Conservation (phyloP, 1,284 basidiomycete genomes). For the Irpex sp. region DNA sequence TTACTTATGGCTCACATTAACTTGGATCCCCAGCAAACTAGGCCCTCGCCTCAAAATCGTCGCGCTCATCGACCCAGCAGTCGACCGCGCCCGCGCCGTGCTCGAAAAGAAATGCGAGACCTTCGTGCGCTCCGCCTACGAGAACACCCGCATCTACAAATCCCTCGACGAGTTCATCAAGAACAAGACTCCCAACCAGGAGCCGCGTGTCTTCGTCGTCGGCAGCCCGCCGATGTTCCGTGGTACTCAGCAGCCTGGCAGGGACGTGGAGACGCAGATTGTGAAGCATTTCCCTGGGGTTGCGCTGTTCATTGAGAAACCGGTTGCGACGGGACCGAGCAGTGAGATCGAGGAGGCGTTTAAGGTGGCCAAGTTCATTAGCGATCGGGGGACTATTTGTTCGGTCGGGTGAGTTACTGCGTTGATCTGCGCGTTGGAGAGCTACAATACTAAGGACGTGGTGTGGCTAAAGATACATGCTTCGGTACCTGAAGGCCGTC, state of each 20-base stretch:
- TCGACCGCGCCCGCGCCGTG: slow-evolving; percentile 77
- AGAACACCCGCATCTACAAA: slow-evolving; percentile 86
- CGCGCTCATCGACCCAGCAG: slow-evolving; percentile 90
- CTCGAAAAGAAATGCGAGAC: slow-evolving; percentile 90
- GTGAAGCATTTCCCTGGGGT: slow-evolving; percentile 87
- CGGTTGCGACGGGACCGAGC: slow-evolving; percentile 81
- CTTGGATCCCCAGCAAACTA: slow-evolving; percentile 70
- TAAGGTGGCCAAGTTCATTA: slow-evolving; percentile 64
- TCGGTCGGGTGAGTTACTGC: slow-evolving; percentile 73
- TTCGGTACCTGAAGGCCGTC: slow-evolving; percentile 91
- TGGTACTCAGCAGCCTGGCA: slow-evolving; percentile 72
- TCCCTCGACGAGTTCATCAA: slow-evolving; percentile 86
- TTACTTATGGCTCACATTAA: background rate
- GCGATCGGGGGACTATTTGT: slow-evolving; percentile 72
- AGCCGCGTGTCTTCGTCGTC: slow-evolving; percentile 79
- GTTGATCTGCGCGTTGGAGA: slow-evolving; percentile 2
- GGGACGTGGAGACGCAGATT: slow-evolving; percentile 89
- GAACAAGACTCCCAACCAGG: slow-evolving; percentile 58
- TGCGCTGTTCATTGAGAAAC: slow-evolving; percentile 95
- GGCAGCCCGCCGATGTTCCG: slow-evolving; percentile 95
- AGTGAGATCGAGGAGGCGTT: slow-evolving; percentile 68
- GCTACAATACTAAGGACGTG: background rate
- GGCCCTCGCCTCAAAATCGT: slow-evolving; percentile 95
- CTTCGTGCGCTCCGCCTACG: slow-evolving; percentile 93
- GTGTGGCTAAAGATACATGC: slow-evolving; percentile 64